These are phyloP conservation scores for Coprinopsis sp. DNA, from an alignment of 768 basidiomycete genomes.

Conservation along the genomic window DNA sequence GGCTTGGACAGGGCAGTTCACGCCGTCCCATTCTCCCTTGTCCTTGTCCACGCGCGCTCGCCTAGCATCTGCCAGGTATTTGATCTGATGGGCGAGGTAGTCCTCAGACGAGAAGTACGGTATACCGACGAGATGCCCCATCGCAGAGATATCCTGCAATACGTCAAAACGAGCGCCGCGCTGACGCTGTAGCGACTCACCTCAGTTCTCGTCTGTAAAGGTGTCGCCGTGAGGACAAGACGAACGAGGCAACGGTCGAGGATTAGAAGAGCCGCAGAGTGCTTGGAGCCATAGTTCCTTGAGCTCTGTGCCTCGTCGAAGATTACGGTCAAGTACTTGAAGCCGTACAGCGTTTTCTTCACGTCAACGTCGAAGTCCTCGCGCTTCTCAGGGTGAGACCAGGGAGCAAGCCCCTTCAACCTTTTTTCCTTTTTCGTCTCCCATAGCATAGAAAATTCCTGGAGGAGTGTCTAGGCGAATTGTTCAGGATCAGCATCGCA, in stretches of 20 bases:
- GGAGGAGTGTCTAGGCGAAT: too few species aligned
- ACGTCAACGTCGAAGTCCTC: too few species aligned
- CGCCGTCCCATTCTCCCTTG: not conserved
- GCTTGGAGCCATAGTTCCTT: constrained; percentile 15
- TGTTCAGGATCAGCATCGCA: too few species aligned
- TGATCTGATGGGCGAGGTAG: not conserved
- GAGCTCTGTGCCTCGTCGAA: constrained; percentile 23
- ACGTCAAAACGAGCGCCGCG: not conserved
- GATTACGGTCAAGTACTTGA: constrained; percentile 10
- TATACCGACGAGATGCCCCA: not conserved
- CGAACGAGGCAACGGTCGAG: not conserved
- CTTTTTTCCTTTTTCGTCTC: too few species aligned
- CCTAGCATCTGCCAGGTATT: not conserved
- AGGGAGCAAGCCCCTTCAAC: too few species aligned
- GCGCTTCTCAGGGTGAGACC: too few species aligned
- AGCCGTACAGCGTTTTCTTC: constrained; percentile 19
- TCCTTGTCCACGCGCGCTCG: not conserved
- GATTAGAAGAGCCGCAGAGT: constrained; percentile 13
- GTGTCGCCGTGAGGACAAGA: not conserved
- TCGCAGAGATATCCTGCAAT: not conserved
- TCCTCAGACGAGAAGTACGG: not conserved
- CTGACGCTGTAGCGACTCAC: not conserved
- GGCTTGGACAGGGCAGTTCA: not conserved
- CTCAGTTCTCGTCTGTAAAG: not conserved
- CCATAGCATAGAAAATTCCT: too few species aligned